Evolutionary conservation across 345 rosid genomes (phyloP), one percentile per base, ranked within the genome.

Genomic region (Aquilaria malaccensis): DNA sequence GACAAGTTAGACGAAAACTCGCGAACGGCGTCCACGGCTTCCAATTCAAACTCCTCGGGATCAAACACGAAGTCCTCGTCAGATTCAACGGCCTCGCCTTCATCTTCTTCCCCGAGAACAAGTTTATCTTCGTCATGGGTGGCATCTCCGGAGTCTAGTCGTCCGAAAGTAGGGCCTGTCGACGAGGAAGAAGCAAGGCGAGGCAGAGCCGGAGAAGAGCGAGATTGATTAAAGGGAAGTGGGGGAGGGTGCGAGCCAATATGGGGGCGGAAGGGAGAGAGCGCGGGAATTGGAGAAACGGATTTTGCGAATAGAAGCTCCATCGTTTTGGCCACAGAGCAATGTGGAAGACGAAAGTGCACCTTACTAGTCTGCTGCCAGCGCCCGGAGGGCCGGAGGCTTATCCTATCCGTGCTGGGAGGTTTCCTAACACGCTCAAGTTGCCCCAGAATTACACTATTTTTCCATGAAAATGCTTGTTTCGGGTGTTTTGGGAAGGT

Each of bases 1-100:
- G 89, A 87, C 56, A 92, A 67, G n/a, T 83, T 82, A 3, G 73
- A 45, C 14, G 93, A 72, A 57, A 71, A 89, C 50, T 86, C 91
- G 9, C 69, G 70, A 32, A 70, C 96, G 13, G 81, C 91, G n/a
- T 62, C 80, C 47, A 70, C 66, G 0, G 97, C 98, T 75, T 92
- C 95, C 45, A 75, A 70, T 68, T 92, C 93, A 9, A 92, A 85
- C 50, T 67, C 75, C 41, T 83, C 80, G 49, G 79, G 65, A 60
- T 89, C 98, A 52, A 89, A 45, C 12, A 51, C 63, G 58, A 45
- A 50, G 7, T 57, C 61, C 46, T 65, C 81, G 41, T 72, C 77
- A 2, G 59, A 56, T 54, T 66, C 68, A 9, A 61, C 66, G 14
- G 52, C 76, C 4, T 30, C 57, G 10, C 4, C 54, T 2, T 52